Conservation (phyloP, 2,329 filamentous ascomycete genomes). For the Verticillium nonalfalfae region DNA sequence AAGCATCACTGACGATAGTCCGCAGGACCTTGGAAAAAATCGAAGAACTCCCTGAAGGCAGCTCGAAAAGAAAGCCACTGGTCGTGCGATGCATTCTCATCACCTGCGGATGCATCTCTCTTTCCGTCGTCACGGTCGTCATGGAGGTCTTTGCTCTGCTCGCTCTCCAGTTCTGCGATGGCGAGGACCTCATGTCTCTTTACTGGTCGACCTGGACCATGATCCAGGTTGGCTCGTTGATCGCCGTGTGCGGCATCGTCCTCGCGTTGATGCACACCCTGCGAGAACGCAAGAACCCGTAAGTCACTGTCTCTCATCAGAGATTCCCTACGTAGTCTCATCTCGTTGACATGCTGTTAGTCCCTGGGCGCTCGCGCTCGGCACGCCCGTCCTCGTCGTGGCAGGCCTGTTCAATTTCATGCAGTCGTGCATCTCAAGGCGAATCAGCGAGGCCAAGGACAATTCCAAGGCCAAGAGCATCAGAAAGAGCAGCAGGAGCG, state of each 20-base stretch:
- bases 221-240: constrained; percentile 50
- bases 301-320: constrained; percentile 16
- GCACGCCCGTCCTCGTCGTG: constrained; percentile 54
- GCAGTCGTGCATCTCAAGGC: constrained; percentile 29
- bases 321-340: background rate
- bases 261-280: constrained; percentile 45
- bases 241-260: constrained; percentile 52
- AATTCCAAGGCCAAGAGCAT: constrained; percentile 12
- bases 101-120: constrained; percentile 34
- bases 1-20: background rate
- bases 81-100: constrained; percentile 33
- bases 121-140: constrained; percentile 38
- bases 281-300: constrained; percentile 44
- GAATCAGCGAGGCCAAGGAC: constrained; percentile 22
- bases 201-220: constrained; percentile 59
- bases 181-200: constrained; percentile 52
- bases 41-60: constrained; percentile 20
- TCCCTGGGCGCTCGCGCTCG: constrained; percentile 52
- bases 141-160: constrained; percentile 49
- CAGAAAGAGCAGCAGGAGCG: background rate
- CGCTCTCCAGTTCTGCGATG: constrained; percentile 52
- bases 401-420: constrained; percentile 46
- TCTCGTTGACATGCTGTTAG: constrained; percentile 16
- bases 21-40: constrained; percentile 28
- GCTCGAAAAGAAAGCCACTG: constrained; percentile 27